Percentiles rank a stretch among this genome's conserved stretches.
These are phyloP conservation scores for Cajanus cajan DNA, from an alignment of 306 rosid genomes.

Conservation along the genomic window DNA sequence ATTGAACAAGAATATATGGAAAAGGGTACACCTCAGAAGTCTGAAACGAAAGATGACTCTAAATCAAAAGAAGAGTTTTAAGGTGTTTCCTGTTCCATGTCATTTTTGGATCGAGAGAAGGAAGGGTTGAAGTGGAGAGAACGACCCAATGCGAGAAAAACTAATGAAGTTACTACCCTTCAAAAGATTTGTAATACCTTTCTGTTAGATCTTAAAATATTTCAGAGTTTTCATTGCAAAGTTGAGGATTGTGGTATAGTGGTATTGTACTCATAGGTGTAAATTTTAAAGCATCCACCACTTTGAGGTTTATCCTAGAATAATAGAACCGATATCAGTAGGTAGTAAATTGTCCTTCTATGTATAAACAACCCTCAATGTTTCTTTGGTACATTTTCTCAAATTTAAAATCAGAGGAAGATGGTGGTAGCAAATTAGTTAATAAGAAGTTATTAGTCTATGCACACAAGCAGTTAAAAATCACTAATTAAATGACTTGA, in stretches of 20 bases:
- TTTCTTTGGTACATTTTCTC: background rate
- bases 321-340: background rate
- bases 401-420: background rate
- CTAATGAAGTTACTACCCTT: constrained; percentile 7
- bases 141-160: background rate
- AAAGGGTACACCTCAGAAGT: background rate
- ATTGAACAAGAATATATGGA: constrained; percentile 80
- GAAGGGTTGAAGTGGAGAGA: constrained; percentile 8
- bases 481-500: background rate
- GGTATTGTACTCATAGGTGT: background rate
- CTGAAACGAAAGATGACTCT: constrained; percentile 45
- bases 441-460: background rate
- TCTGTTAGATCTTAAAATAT: background rate
- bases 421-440: background rate
- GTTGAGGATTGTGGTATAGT: background rate
- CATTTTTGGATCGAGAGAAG: background rate
- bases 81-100: constrained; percentile 4
- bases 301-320: background rate
- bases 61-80: constrained; percentile 43
- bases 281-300: background rate
- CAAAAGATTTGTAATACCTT: background rate
- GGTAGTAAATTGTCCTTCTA: background rate
- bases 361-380: background rate
- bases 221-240: constrained; percentile 22
- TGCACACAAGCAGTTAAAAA: background rate